A percentile compares a stretch with the other conserved stretches of the same genome.
phyloP scores from a whole-genome alignment of 257 asterid genomes.

The Ophiorrhiza pumila region DNA sequence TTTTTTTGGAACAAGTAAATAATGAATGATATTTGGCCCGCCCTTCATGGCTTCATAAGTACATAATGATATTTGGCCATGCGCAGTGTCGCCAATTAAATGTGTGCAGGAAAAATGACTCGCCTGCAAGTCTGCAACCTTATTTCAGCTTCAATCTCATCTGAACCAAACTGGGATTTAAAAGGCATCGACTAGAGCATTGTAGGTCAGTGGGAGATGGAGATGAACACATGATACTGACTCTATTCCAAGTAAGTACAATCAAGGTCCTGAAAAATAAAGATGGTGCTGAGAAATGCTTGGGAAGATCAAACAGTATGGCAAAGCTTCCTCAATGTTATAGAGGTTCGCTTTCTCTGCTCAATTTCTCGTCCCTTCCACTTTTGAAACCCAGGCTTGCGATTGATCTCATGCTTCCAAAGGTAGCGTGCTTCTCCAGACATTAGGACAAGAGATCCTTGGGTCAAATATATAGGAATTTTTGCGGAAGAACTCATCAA shows the following conservation, averaged over 20 bases:
- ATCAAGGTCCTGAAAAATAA: not conserved
- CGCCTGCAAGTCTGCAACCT: too few relatives aligned
- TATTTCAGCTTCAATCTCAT: too few relatives aligned
- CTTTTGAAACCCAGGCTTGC: conserved; percentile 64
- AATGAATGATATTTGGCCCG: too few relatives aligned
- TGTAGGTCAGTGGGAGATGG: too few relatives aligned
- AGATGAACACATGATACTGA: not conserved
- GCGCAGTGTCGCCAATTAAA: too few relatives aligned
- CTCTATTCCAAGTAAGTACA: not conserved
- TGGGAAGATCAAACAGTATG: conserved; percentile 13
- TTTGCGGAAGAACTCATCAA: conserved; percentile 14
- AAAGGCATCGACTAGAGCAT: too few relatives aligned
- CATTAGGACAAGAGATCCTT: conserved; percentile 77
- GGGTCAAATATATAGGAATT: conserved; percentile 57
- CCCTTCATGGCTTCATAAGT: too few relatives aligned
- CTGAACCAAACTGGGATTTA: too few relatives aligned
- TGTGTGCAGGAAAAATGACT: too few relatives aligned
- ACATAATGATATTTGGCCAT: too few relatives aligned
- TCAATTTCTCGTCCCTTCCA: conserved; percentile 64
- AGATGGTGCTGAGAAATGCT: not conserved
- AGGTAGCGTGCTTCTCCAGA: conserved; percentile 82
- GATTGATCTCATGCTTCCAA: conserved; percentile 90
- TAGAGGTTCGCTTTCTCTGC: conserved; percentile 67
- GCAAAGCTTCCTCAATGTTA: conserved; percentile 70
- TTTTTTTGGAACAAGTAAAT: too few relatives aligned